phyloP scores from a whole-genome alignment of 306 rosid species.

The Sesbania bispinosa region DNA sequence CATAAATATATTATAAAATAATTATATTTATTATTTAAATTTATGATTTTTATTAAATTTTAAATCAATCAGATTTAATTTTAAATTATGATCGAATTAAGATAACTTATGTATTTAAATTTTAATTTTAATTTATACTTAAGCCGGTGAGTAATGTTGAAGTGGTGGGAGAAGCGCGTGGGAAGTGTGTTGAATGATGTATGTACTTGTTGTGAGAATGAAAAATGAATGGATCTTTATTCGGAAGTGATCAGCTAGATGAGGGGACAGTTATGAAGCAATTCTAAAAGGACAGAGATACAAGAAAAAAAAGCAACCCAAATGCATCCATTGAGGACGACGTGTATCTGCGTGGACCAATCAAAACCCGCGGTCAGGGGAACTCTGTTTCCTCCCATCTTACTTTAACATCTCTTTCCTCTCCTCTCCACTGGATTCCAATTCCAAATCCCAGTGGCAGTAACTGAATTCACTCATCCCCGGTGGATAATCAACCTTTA shows the following conservation, averaged over 20 bases:
- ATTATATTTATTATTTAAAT: too few relatives aligned
- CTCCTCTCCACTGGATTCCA: too few relatives aligned
- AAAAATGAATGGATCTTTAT: slow-evolving; percentile 37
- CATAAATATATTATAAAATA: too few relatives aligned
- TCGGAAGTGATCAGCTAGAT: slow-evolving; percentile 38
- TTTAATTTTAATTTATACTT: too few relatives aligned
- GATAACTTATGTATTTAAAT: too few relatives aligned
- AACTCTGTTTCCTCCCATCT: neutral
- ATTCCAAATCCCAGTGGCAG: neutral
- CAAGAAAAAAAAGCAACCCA: neutral
- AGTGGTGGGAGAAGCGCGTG: neutral
- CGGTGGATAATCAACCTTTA: neutral
- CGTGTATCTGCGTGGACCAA: neutral
- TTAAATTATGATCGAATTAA: too few relatives aligned
- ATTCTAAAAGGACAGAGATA: slow-evolving; percentile 31
- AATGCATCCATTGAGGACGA: neutral
- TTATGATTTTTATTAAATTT: too few relatives aligned
- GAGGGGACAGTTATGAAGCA: slow-evolving; percentile 41
- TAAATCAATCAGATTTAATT: too few relatives aligned
- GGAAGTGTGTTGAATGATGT: neutral
- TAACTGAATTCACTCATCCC: neutral
- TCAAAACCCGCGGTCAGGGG: neutral
- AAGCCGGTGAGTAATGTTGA: too few relatives aligned
- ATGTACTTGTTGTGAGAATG: slow-evolving; percentile 20
- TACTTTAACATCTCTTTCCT: neutral